phyloP scores from a whole-genome alignment of 192 early-diverging fungal genomes.

The Podochytrium sp. region DNA sequence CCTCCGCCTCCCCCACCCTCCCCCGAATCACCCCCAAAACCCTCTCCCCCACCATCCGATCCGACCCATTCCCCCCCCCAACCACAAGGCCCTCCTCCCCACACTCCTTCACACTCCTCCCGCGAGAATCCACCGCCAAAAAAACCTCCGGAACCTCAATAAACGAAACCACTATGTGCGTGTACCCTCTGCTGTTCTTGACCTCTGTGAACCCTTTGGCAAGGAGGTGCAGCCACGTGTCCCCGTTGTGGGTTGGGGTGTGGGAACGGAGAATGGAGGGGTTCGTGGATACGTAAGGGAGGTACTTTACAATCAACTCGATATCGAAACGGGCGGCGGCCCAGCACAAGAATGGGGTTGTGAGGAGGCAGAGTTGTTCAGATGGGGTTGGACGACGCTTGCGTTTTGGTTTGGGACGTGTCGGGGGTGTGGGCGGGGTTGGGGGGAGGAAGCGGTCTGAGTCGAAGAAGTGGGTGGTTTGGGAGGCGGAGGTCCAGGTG shows the following conservation, averaged over 20 bases:
- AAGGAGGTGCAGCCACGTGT: conserved; percentile 15
- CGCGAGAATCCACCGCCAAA: not conserved
- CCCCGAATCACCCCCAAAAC: not conserved
- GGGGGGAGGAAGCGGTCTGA: not conserved
- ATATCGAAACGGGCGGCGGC: conserved; percentile 5
- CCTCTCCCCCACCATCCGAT: too few relatives aligned
- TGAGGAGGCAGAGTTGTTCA: too few relatives aligned
- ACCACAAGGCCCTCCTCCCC: too few relatives aligned
- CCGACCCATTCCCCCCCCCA: too few relatives aligned
- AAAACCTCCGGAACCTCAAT: not conserved
- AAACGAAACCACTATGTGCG: not conserved
- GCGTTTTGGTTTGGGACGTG: too few relatives aligned
- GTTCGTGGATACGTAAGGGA: not conserved
- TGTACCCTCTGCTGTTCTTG: not conserved
- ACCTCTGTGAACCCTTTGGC: not conserved
- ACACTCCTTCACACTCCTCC: conserved; percentile 14
- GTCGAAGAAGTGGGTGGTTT: conserved; percentile 6
- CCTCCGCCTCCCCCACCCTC: not conserved
- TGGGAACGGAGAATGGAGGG: not conserved
- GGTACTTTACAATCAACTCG: not conserved
- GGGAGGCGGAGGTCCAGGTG: not conserved
- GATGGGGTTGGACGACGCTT: too few relatives aligned
- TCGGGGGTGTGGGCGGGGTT: not conserved
- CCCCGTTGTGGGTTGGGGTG: not conserved
- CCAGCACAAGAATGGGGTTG: conserved; percentile 18